These are phyloP conservation scores for Entomortierella lignicola DNA, from an alignment of 192 early-diverging fungal genomes.

Conservation along the genomic window DNA sequence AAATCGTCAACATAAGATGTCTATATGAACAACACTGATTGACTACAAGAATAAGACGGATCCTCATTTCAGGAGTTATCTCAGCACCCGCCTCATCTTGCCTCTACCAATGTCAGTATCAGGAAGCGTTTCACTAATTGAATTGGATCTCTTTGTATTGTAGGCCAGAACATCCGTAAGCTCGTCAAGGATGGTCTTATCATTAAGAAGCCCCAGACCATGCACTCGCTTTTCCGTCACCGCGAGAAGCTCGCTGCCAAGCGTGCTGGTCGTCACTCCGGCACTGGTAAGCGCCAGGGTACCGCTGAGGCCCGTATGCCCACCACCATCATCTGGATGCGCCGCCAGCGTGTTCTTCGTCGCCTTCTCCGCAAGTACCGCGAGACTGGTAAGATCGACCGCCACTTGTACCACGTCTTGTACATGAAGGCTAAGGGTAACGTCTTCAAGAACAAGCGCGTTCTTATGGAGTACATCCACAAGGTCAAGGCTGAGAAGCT, in stretches of 20 bases:
- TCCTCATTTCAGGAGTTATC: too few relatives aligned
- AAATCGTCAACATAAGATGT: too few relatives aligned
- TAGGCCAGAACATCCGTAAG: slow-evolving; percentile 96
- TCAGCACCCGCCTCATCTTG: too few relatives aligned
- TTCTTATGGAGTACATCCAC: slow-evolving; percentile 99
- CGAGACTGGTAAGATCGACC: slow-evolving; percentile 97
- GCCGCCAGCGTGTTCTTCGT: slow-evolving; percentile 95
- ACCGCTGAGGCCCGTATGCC: slow-evolving; percentile 99
- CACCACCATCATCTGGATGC: slow-evolving; percentile 95
- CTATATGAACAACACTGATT: neutral
- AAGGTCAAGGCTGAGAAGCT: slow-evolving; percentile 99
- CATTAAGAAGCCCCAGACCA: slow-evolving; percentile 90
- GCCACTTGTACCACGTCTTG: slow-evolving; percentile 95
- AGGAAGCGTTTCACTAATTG: neutral
- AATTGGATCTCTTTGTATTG: slow-evolving; percentile 1
- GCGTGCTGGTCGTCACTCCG: slow-evolving; percentile 96
- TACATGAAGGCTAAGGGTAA: slow-evolving; percentile 99
- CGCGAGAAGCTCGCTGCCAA: slow-evolving; percentile 93
- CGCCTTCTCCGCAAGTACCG: slow-evolving; percentile 97
- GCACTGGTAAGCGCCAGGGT: slow-evolving; percentile 94
- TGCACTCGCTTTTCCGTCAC: slow-evolving; percentile 94
- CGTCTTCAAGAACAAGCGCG: slow-evolving; percentile 99
- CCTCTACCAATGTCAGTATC: neutral
- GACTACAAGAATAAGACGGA: neutral
- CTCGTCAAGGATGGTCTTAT: slow-evolving; percentile 97